Percentiles rank a stretch among this genome's conserved stretches.
Conservation (phyloP, 257 asterid species). For the Ocimum tenuiflorum region DNA sequence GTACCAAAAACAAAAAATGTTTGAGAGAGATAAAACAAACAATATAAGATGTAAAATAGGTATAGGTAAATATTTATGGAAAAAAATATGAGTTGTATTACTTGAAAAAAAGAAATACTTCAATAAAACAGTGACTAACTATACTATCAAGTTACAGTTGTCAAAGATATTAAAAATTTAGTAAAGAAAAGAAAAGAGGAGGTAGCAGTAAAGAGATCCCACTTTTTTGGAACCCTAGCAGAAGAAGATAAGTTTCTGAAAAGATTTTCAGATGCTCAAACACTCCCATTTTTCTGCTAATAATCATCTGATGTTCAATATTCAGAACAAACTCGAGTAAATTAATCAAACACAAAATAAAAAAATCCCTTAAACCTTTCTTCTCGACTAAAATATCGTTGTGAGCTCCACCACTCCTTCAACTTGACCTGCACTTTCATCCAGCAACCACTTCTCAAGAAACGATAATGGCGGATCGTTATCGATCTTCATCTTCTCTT, state of each 20-base stretch:
- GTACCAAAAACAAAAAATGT: no score
- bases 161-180: neutral
- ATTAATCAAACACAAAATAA: neutral
- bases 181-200: neutral
- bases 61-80: no score
- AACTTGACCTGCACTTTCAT: constrained; percentile 62
- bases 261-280: constrained; percentile 10
- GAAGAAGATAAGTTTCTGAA: constrained; percentile 20
- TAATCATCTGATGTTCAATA: neutral
- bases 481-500: constrained; percentile 28
- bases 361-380: neutral
- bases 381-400: constrained; percentile 37
- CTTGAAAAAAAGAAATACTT: no score
- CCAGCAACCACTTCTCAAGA: constrained; percentile 85
- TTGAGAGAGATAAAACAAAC: no score
- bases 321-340: neutral
- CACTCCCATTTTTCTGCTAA: constrained; percentile 13
- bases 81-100: no score
- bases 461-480: constrained; percentile 57
- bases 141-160: no score
- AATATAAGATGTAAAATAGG: no score
- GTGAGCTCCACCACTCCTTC: constrained; percentile 63
- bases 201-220: constrained; percentile 26
- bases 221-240: constrained; percentile 51
- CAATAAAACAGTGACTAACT: no score